phyloP scores from a whole-genome alignment of 2,329 filamentous ascomycete species.

The Cladosporium austrohemisphaericum region DNA sequence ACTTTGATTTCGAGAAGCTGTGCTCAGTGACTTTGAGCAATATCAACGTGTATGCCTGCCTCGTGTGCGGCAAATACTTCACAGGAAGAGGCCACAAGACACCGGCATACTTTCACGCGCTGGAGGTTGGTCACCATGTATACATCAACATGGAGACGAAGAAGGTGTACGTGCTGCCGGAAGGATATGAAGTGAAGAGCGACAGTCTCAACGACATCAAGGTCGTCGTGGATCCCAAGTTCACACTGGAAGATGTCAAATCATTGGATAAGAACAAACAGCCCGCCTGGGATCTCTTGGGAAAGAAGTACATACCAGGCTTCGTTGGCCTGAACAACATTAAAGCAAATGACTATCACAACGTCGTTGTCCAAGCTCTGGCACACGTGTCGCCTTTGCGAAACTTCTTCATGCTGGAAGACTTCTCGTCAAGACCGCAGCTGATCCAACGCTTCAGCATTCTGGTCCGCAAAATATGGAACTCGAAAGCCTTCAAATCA shows the following conservation, averaged over 20 bases:
- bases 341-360: slow-evolving; percentile 98
- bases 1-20: slow-evolving; percentile 98
- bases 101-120: slow-evolving; percentile 94
- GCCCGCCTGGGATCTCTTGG: slow-evolving; percentile 70
- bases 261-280: slow-evolving; percentile 65
- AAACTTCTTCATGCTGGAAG: slow-evolving; percentile 86
- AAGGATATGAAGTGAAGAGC: slow-evolving; percentile 94
- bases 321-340: slow-evolving; percentile 99
- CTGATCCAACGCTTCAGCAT: slow-evolving; percentile 84
- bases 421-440: slow-evolving; percentile 70
- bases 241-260: slow-evolving; percentile 74
- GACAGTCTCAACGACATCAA: slow-evolving; percentile 97
- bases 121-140: slow-evolving; percentile 93
- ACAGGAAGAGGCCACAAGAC: slow-evolving; percentile 91
- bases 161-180: slow-evolving; percentile 85
- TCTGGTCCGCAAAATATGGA: slow-evolving; percentile 95
- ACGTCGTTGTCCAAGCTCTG: slow-evolving; percentile 87
- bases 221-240: slow-evolving; percentile 89
- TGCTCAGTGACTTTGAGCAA: slow-evolving; percentile 95
- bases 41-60: slow-evolving; percentile 97
- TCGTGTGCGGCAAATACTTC: slow-evolving; percentile 97
- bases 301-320: slow-evolving; percentile 84
- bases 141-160: slow-evolving; percentile 97
- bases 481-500: slow-evolving; percentile 89
- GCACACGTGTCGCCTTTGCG: slow-evolving; percentile 85